Conservation (phyloP, 257 asterid species). For the Cinchona pubescens region DNA sequence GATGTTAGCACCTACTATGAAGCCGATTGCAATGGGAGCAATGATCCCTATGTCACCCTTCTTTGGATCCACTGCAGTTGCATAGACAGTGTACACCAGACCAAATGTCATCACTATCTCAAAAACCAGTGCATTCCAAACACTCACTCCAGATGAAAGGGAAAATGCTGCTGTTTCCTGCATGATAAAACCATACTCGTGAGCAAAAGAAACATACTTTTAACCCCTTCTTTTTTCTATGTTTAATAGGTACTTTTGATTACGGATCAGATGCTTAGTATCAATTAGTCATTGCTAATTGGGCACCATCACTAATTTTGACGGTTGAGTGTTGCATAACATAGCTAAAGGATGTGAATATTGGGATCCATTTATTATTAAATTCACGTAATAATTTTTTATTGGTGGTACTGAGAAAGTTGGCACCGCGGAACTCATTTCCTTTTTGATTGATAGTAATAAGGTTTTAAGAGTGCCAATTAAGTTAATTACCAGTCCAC, state of each 20-base stretch:
- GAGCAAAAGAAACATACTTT: neutral
- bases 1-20: slow-evolving; percentile 87
- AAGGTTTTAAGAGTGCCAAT: neutral
- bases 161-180: slow-evolving; percentile 76
- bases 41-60: slow-evolving; percentile 68
- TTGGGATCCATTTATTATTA: too few species aligned
- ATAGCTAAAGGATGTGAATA: too few species aligned
- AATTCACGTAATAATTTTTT: too few species aligned
- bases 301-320: too few species aligned
- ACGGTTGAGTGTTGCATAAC: too few species aligned
- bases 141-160: slow-evolving; percentile 58
- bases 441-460: neutral
- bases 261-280: too few species aligned
- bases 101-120: slow-evolving; percentile 90
- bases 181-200: neutral
- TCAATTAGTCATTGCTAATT: too few species aligned
- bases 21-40: slow-evolving; percentile 82
- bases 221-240: neutral
- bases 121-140: slow-evolving; percentile 60
- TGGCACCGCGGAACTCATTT: too few species aligned
- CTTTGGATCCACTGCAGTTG: slow-evolving; percentile 82
- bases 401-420: too few species aligned
- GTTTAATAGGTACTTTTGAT: too few species aligned
- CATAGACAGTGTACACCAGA: slow-evolving; percentile 77
- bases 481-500: slow-evolving; percentile 52